These are phyloP conservation scores for Penicillium oxalicum DNA, from an alignment of 2,329 filamentous ascomycete species.

Conservation along the genomic window DNA sequence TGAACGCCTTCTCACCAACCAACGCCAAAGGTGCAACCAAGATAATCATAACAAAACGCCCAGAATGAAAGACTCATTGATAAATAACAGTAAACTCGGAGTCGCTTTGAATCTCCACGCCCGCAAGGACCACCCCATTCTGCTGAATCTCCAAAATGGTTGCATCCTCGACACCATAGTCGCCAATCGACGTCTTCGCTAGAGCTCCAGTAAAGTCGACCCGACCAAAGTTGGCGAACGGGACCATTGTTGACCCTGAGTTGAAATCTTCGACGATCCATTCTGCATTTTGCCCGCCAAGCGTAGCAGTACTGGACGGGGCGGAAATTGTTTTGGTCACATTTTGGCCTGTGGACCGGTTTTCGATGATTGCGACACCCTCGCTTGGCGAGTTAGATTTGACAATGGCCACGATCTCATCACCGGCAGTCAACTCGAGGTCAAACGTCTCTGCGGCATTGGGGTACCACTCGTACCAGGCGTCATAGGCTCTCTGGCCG, in stretches of 20 bases:
- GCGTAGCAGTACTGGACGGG: constrained; percentile 34
- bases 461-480: constrained; percentile 60
- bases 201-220: constrained; percentile 36
- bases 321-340: constrained; percentile 49
- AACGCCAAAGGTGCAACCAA: neutral
- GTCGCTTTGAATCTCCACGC: constrained; percentile 22
- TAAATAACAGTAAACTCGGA: constrained; percentile 24
- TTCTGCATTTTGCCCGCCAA: constrained; percentile 55
- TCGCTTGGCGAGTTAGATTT: constrained; percentile 34
- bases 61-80: constrained; percentile 1
- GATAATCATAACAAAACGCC: neutral
- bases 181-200: constrained; percentile 18
- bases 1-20: too few species aligned
- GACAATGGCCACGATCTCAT: constrained; percentile 41
- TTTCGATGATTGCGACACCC: constrained; percentile 47
- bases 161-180: constrained; percentile 32
- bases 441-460: constrained; percentile 52
- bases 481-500: constrained; percentile 42
- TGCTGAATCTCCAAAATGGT: constrained; percentile 46
- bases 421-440: constrained; percentile 42
- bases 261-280: constrained; percentile 59
- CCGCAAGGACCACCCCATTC: constrained; percentile 31
- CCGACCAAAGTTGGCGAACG: constrained; percentile 45
- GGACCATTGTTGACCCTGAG: constrained; percentile 34
- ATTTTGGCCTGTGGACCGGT: constrained; percentile 47